Evolutionary conservation across 148 eudicot genomes (phyloP), one percentile per base, ranked within the genome.

Genomic region (Hydrangea macrophylla): DNA sequence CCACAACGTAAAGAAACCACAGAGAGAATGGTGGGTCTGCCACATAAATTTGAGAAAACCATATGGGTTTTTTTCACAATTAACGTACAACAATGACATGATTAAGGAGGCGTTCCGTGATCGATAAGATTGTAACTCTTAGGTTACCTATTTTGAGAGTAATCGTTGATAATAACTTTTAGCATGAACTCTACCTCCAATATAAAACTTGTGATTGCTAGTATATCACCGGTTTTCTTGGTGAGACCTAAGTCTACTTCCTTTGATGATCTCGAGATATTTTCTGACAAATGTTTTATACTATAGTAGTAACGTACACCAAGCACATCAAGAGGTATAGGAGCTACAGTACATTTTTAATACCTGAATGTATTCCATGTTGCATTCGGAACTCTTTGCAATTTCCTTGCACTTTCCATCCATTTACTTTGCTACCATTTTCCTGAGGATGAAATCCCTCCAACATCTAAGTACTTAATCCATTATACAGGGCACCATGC

Each of bases 311-410:
- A n/a, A n/a, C n/a, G n/a, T n/a, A n/a, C n/a, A n/a, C n/a, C n/a
- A n/a, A n/a, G n/a, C n/a, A n/a, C n/a, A 48, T 15, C 15, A 48
- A 11, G 3, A 12, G n/a, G 4, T 42, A 42, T 0, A 15, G n/a
- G 53, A 48, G n/a, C 23, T 15, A 48, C n/a, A 48, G 28, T 15
- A 61, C 24, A 61, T 39, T 58, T 39, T n/a, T 2, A 44, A 28
- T 72, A 90, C 99, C 97, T 87, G 88, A 73, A 58, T 90, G 68
- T 68, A 94, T 73, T 58, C 72, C 77, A 72, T 69, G 67, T 71
- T 80, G 64, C 55, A 53, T 75, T 75, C 75, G 75, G 76, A 94
- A 90, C 73, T 79, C 76, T 58, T 84, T 86, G 32, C 76, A 67
- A 74, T 82, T 79, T 58, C 86, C 87, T 69, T 77, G 72, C 69